phyloP scores from a whole-genome alignment of 306 rosid genomes.

The Lathyrus tuberosus region DNA sequence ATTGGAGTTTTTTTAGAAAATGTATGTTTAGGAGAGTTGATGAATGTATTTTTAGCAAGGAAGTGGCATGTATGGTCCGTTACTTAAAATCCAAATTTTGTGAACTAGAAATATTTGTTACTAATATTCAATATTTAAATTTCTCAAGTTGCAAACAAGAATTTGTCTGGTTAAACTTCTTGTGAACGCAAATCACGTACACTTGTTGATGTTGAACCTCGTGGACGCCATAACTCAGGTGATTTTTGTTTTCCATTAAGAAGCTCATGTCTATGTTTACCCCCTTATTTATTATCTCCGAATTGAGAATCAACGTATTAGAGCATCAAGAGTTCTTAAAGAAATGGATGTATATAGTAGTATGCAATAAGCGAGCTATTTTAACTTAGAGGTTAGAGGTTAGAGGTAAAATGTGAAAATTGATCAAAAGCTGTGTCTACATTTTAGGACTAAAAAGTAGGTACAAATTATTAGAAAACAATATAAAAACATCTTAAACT shows the following conservation, averaged over 20 bases:
- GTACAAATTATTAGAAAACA: too few species aligned
- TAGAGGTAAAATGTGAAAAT: too few species aligned
- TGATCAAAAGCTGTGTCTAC: too few species aligned
- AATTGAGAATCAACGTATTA: too few species aligned
- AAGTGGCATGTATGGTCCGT: constrained; percentile 28
- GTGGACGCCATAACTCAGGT: not conserved
- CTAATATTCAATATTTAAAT: not conserved
- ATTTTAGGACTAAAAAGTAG: too few species aligned
- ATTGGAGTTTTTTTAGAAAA: not conserved
- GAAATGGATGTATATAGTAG: too few species aligned
- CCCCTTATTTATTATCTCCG: too few species aligned
- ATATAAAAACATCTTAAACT: too few species aligned
- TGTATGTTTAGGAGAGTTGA: constrained; percentile 24
- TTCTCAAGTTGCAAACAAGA: not conserved
- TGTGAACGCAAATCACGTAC: not conserved
- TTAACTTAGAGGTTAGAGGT: too few species aligned
- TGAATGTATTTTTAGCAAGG: constrained; percentile 20
- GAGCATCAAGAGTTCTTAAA: too few species aligned
- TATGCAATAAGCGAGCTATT: too few species aligned
- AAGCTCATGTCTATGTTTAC: too few species aligned
- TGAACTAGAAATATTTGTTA: not conserved
- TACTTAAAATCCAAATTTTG: constrained; percentile 17
- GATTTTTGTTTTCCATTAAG: not conserved
- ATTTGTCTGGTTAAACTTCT: not conserved
- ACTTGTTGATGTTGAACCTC: not conserved